These are phyloP conservation scores for Calocybe cyanea DNA, from an alignment of 768 basidiomycete species.

Conservation along the genomic window DNA sequence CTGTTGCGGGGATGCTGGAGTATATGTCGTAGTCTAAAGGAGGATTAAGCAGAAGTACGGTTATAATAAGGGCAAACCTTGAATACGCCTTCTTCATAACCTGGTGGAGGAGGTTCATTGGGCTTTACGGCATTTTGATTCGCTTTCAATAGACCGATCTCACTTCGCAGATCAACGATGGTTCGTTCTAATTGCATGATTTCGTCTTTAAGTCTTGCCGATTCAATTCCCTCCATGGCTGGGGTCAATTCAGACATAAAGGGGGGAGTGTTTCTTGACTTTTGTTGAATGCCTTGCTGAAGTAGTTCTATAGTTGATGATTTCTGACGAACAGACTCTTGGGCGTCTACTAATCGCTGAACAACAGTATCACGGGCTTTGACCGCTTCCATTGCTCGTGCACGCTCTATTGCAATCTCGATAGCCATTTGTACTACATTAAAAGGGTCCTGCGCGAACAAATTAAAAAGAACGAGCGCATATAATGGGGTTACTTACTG, in stretches of 20 bases:
- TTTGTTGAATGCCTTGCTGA: slow-evolving; percentile 24
- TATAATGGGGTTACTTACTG: slow-evolving; percentile 13
- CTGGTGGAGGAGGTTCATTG: slow-evolving; percentile 31
- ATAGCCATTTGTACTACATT: slow-evolving; percentile 50
- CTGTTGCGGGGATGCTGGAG: slow-evolving; percentile 1
- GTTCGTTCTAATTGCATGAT: slow-evolving; percentile 32
- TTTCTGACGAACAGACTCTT: slow-evolving; percentile 59
- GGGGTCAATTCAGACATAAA: slow-evolving; percentile 1
- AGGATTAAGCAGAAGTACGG: background rate
- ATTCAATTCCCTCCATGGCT: slow-evolving; percentile 20
- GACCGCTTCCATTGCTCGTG: slow-evolving; percentile 54
- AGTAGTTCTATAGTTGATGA: slow-evolving; percentile 45
- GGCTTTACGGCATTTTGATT: slow-evolving; percentile 2
- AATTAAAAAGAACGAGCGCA: slow-evolving; percentile 8
- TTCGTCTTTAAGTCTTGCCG: slow-evolving; percentile 31
- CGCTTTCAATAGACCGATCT: slow-evolving; percentile 29
- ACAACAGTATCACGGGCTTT: slow-evolving; percentile 62
- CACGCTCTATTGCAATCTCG: slow-evolving; percentile 49
- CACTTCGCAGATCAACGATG: slow-evolving; percentile 34
- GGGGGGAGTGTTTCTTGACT: slow-evolving; percentile 9
- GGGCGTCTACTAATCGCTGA: slow-evolving; percentile 55
- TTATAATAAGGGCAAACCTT: slow-evolving; percentile 19
- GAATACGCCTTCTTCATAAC: slow-evolving; percentile 25
- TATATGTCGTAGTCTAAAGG: slow-evolving; percentile 2
- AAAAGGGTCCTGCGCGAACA: slow-evolving; percentile 37